Conservation (phyloP, 2,329 filamentous ascomycete species). For the Claviceps lovelessii region DNA sequence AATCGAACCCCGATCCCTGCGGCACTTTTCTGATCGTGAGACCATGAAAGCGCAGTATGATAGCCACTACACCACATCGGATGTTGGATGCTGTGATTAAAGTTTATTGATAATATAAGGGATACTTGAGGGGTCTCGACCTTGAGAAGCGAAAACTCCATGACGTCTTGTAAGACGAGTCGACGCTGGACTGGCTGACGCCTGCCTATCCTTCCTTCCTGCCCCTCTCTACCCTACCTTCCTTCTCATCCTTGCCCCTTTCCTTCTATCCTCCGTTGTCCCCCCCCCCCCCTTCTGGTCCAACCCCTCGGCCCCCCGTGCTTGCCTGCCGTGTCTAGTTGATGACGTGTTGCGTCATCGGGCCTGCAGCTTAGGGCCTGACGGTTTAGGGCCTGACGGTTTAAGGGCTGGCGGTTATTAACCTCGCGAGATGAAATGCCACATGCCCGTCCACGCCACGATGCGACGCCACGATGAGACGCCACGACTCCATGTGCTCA, state of each 20-base stretch:
- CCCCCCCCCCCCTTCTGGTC: neutral
- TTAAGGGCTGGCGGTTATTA: neutral
- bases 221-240: too few species aligned
- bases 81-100: accelerated
- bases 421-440: neutral
- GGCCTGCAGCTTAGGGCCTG: neutral
- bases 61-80: conserved; percentile 9
- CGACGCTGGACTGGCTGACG: too few species aligned
- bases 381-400: too few species aligned
- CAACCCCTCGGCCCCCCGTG: neutral
- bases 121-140: accelerated
- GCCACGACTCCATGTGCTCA: neutral
- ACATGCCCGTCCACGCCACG: neutral
- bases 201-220: too few species aligned
- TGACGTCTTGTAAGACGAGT: neutral
- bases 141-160: neutral
- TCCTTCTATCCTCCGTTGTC: neutral
- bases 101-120: accelerated
- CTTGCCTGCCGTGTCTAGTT: neutral
- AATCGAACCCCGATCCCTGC: conserved; percentile 9
- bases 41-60: conserved; percentile 8
- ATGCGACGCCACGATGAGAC: neutral
- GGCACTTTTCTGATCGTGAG: neutral
- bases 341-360: neutral
- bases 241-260: too few species aligned